phyloP scores from a whole-genome alignment of 2,329 filamentous ascomycete genomes.

The Pseudovirgaria hyperparasitica region DNA sequence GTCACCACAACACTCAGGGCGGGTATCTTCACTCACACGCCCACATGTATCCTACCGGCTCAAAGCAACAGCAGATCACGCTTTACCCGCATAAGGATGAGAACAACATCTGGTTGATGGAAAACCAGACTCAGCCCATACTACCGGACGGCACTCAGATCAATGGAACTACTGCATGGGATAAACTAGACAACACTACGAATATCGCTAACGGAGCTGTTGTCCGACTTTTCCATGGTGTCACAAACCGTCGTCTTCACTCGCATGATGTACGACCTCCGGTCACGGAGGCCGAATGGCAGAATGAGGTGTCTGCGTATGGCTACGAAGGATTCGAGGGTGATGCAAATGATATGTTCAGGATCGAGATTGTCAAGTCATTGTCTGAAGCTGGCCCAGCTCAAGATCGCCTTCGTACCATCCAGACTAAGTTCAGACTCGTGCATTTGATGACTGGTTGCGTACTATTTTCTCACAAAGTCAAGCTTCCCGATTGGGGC shows the following conservation, averaged over 20 bases:
- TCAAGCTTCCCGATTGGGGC: constrained; percentile 96
- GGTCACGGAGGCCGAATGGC: constrained; percentile 49
- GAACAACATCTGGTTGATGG: constrained; percentile 88
- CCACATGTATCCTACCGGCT: constrained; percentile 95
- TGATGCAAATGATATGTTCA: constrained; percentile 93
- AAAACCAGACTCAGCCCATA: constrained; percentile 91
- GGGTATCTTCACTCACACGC: constrained; percentile 94
- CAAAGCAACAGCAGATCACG: constrained; percentile 97
- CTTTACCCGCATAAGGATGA: constrained; percentile 98
- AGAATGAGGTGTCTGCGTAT: constrained; percentile 92
- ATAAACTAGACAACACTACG: constrained; percentile 54
- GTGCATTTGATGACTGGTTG: constrained; percentile 96
- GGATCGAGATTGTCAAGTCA: constrained; percentile 85
- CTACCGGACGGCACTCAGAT: constrained; percentile 63
- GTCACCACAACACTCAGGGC: constrained; percentile 94
- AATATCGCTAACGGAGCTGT: constrained; percentile 65
- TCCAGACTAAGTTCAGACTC: constrained; percentile 92
- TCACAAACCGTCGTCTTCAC: constrained; percentile 80
- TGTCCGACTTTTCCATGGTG: constrained; percentile 69
- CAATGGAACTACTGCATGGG: constrained; percentile 74
- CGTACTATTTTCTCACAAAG: constrained; percentile 93
- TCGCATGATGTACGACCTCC: constrained; percentile 74
- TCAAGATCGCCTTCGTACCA: constrained; percentile 78
- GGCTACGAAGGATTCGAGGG: constrained; percentile 94
- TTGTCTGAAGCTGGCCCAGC: constrained; percentile 67